Base-by-base conservation (phyloP, 257 asterid genomes). In the Ilex asprella region DNA sequence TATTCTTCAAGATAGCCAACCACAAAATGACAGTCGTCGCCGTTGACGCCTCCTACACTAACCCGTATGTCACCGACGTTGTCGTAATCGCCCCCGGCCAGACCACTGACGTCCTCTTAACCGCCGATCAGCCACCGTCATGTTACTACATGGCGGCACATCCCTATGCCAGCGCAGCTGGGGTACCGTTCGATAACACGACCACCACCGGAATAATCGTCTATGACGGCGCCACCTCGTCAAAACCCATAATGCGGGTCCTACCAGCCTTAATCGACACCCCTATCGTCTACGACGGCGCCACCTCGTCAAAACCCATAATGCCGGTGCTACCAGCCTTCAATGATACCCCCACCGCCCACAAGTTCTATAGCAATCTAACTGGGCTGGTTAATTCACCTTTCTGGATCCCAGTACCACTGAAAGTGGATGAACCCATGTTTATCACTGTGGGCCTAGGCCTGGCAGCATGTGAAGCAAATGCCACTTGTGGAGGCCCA, bases 391-490 rank as follows among this genome's bases (percentile, higher is more conserved):
- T 35, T 30, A 56, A 3, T 56, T 15, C 43, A 3, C 61, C 61
- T 30, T 56, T 56, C 13, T 56, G 43, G 41, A 7, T 1, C 6
- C 61, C 61, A 2, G 61, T 56, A 3, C 61, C 61, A 16, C 12
- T 11, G 1, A 31, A 16, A 1, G 68, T 61, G 7, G 73, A 68
- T 51, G 59, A 61, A 49, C 44, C 21, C 2, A 56, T 68, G 64
- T 47, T 56, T 12, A 12, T 68, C 1, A 68, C 67, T 4, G 11
- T 56, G 31, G 67, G 71, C 6, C 3, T 67, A 16, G 62, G 67
- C 16, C 39, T 61, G 2, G 49, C 30, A 3, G 30, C 44, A 0
- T 60, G 67, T 35, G 30, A 2, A 2, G 58, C 31, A 15, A 39
- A 43, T 59, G 30, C 4, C 39, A 43, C 53, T 15, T 44, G 59